Percentiles rank a stretch among this genome's conserved stretches.
Evolutionary conservation across 208 protist genomes (phyloP).

Genomic region (Tetramitus jugosus): DNA sequence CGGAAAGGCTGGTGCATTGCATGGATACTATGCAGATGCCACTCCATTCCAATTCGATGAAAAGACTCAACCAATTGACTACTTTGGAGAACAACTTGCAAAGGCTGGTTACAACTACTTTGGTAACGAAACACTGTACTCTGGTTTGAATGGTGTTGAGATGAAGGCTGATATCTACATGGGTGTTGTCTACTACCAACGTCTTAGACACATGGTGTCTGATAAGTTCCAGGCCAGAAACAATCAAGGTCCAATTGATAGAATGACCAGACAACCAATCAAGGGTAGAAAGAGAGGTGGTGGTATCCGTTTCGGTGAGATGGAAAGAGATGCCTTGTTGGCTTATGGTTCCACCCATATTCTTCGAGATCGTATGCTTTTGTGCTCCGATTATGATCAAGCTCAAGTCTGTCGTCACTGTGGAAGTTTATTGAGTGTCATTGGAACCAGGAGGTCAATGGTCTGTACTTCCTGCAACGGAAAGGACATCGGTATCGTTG

Average conservation of each 20-base stretch:
- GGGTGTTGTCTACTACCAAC: conserved; percentile 98
- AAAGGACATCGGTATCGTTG: conserved; percentile 3
- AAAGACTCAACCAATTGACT: conserved; percentile 64
- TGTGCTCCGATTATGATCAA: conserved; percentile 56
- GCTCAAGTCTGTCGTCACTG: conserved; percentile 41
- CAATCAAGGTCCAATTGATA: conserved; percentile 66
- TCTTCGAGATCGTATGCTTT: conserved; percentile 93
- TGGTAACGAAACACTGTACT: conserved; percentile 86
- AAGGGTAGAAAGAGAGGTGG: conserved; percentile 90
- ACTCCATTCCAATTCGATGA: conserved; percentile 69
- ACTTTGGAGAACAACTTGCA: conserved; percentile 90
- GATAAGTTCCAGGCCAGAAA: conserved; percentile 98
- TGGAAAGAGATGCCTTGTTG: conserved; percentile 99
- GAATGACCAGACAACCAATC: conserved; percentile 94
- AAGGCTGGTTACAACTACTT: conserved; percentile 91
- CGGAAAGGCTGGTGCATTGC: conserved; percentile 82
- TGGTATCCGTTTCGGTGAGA: conserved; percentile 99
- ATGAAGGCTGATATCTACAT: conserved; percentile 95
- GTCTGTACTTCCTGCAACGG: background rate
- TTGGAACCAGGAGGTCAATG: background rate
- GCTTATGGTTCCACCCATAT: conserved; percentile 96
- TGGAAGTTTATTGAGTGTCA: conserved; percentile 2
- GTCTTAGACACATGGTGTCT: conserved; percentile 98
- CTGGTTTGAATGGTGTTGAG: conserved; percentile 84
- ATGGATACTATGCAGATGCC: conserved; percentile 90